Base-by-base conservation (phyloP, 2,329 filamentous ascomycete species). In the Fusarium armeniacum region DNA sequence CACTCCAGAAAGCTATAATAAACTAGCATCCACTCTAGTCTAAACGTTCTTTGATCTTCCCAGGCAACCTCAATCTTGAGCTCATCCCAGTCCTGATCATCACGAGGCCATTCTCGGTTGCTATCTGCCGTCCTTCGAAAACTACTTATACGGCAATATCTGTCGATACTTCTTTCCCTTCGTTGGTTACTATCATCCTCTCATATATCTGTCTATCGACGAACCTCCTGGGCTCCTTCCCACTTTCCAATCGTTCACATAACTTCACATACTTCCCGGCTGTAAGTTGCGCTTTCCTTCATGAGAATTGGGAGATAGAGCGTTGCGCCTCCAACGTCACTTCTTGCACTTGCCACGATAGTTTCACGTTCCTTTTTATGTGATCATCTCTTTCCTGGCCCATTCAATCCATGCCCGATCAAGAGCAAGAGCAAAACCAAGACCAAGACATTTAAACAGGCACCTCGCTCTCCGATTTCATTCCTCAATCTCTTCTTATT, bases 401-500 rank as follows among this genome's bases (percentile, higher is more conserved):
- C 50, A 32, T 65, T 35, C 11, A 28, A 46, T 41, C 32, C 15
- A 28, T 24, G 45, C 26, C 30, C n/a, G 30, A 55, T 20, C 20
- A 20, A 20, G 20, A 20, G 20, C 20, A 20, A 20, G 20, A 20
- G 20, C 20, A 20, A 20, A 20, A 20, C 20, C 20, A 20, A 20
- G 24, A 26, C 52, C 61, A 71, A 70, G 55, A 58, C 58, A 64
- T 69, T 59, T 69, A 69, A 71, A 56, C 53, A 55, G 60, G 30
- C 56, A 20, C 43, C 45, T 71, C 60, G 54, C 68, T 61, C 63
- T 41, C 18, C 28, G 44, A 9, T 6, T 55, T 33, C 43, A 49
- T 53, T 44, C 32, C 40, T 47, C 40, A 49, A 28, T 44, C 52
- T 55, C 53, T 46, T 40, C 56, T 58, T 45, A 40, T 56, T 47